Base-by-base conservation (phyloP, 2,329 filamentous ascomycete genomes). In the Monosporascus ibericus region DNA sequence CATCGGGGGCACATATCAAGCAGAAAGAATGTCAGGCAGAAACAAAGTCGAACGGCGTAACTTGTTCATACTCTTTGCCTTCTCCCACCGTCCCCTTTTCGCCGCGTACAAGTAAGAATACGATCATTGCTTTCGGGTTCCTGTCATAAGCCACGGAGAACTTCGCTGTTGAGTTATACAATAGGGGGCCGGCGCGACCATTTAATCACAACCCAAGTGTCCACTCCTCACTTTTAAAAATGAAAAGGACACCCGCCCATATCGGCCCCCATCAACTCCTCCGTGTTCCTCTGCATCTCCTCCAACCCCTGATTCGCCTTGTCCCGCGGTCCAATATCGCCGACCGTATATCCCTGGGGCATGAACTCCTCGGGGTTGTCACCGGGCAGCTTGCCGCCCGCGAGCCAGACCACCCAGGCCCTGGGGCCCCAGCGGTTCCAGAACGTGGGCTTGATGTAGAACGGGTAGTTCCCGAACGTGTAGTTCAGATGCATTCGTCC, bases 401-500 rank as follows among this genome's bases (percentile, higher is more conserved):
- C 57, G 7, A 70, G 48, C 62, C 75, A 65, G 20, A 71, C 64
- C 4, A 80, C 52, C 74, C 76, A 76, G 0, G 76, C 83, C 54
- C 67, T 65, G 0, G 77, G 84, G 2, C 80, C 81, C 82, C 80
- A 90, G 53, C 81, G 79, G 60, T 77, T 81, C 80, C 76, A 81
- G 40, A 80, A 66, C 0, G 79, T 86, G 27, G 75, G 75, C 55
- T 78, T 75, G 24, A 80, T 73, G 66, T 88, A 89, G 68, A 80
- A 88, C 2, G 86, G 87, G 47, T 82, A 78, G 11, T 81, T 79
- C 25, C 84, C 75, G 68, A 82, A 88, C 38, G 72, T 58, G 0
- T 70, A 59, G 65, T 60, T 70, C 30, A 58, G 65, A 50, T 76
- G 73, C 56, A 82, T 75, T 3, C 79, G 77, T 0, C 79, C 79